Evolutionary conservation across 371 early-diverging fungal genomes (phyloP).

Genomic region (Sporodiniella umbellata): DNA sequence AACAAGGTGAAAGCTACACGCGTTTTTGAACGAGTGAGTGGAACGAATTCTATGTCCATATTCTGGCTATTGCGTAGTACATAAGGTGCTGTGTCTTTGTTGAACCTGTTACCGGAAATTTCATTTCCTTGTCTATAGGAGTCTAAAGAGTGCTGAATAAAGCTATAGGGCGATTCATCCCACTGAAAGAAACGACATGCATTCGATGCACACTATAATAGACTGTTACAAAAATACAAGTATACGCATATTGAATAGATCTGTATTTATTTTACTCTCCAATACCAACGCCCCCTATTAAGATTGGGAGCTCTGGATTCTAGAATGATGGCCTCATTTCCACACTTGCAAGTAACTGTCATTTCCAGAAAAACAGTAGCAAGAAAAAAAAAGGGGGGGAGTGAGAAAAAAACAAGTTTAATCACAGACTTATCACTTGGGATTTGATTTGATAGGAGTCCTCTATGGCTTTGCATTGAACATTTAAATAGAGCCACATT

Average conservation of each 20-base stretch:
- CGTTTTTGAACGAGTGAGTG: slow-evolving; percentile 2
- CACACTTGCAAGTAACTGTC: slow-evolving; percentile 6
- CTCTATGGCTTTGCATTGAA: too few species aligned
- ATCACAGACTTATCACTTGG: too few species aligned
- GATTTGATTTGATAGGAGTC: too few species aligned
- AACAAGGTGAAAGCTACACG: slow-evolving; percentile 16
- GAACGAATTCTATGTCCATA: neutral
- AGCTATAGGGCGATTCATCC: slow-evolving; percentile 29
- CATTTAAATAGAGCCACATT: too few species aligned
- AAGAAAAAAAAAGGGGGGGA: too few species aligned
- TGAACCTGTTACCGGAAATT: neutral
- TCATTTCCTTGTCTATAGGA: slow-evolving; percentile 12
- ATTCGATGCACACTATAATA: slow-evolving; percentile 26
- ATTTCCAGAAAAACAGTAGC: too few species aligned
- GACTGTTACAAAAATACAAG: neutral
- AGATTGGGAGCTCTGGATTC: slow-evolving; percentile 11
- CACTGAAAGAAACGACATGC: slow-evolving; percentile 30
- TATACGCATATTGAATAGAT: neutral
- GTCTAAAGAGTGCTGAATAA: slow-evolving; percentile 14
- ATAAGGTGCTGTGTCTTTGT: neutral
- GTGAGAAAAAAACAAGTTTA: too few species aligned
- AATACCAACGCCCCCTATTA: slow-evolving; percentile 35
- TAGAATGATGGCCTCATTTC: neutral
- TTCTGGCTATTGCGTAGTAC: neutral
- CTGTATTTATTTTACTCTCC: slow-evolving; percentile 15